Conservation (phyloP, 345 rosid species). For the Pelargonium nanum region DNA sequence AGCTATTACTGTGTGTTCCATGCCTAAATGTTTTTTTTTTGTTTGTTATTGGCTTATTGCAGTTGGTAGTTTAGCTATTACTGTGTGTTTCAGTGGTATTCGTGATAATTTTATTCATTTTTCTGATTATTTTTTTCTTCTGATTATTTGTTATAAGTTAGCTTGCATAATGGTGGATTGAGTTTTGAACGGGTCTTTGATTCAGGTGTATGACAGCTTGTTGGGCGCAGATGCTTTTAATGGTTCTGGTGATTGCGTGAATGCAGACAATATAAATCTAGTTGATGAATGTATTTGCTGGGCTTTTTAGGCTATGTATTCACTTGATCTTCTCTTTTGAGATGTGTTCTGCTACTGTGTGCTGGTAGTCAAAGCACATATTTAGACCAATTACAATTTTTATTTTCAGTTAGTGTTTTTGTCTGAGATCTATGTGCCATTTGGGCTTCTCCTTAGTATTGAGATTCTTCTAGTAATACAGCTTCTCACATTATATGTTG, state of each 20-base stretch:
- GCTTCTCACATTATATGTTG: neutral
- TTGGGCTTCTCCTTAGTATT: constrained; percentile 23
- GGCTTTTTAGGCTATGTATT: constrained; percentile 49
- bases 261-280: constrained; percentile 62
- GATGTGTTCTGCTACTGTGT: constrained; percentile 50
- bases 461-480: constrained; percentile 10
- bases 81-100: neutral
- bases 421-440: constrained; percentile 21
- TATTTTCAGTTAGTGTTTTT: constrained; percentile 28
- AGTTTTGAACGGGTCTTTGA: constrained; percentile 74
- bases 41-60: too few species aligned
- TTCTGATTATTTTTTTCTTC: neutral
- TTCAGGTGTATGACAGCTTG: constrained; percentile 90
- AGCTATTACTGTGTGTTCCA: too few species aligned
- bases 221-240: constrained; percentile 86
- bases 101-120: neutral
- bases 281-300: constrained; percentile 71
- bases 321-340: constrained; percentile 41
- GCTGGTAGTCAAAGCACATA: constrained; percentile 31
- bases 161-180: constrained; percentile 47
- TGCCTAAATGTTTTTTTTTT: too few species aligned
- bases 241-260: constrained; percentile 87
- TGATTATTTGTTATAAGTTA: constrained; percentile 3
- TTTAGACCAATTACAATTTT: constrained; percentile 46
- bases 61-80: too few species aligned